Conservation (phyloP, 441 rosid genomes). For the Adansonia rubrostipa region DNA sequence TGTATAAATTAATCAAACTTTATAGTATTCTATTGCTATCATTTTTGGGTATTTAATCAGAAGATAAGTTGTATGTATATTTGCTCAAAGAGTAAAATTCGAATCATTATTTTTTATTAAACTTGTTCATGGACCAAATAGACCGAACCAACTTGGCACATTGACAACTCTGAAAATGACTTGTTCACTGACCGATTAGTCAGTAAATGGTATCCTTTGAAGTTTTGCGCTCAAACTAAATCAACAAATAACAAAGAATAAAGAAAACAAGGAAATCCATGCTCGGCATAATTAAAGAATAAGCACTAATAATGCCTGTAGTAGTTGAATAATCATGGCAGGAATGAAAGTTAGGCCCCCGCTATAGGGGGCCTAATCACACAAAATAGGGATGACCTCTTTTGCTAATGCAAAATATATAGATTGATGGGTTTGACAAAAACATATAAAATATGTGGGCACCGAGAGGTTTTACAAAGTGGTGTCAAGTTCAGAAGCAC, state of each 20-base stretch:
- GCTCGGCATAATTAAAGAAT: neutral
- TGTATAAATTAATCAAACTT: too few species aligned
- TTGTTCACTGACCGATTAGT: neutral
- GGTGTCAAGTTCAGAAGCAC: constrained; percentile 15
- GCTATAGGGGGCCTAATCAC: neutral
- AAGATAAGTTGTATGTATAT: too few species aligned
- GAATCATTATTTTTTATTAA: too few species aligned
- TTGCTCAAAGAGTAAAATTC: too few species aligned
- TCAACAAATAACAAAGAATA: neutral
- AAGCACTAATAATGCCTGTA: neutral
- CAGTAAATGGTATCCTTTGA: neutral
- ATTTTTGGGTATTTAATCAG: too few species aligned
- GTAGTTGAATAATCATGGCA: neutral
- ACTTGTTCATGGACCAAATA: too few species aligned
- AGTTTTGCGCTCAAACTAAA: neutral
- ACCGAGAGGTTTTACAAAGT: neutral
- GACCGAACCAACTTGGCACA: too few species aligned
- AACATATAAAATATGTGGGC: neutral
- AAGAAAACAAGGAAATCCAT: neutral
- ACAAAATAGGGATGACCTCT: neutral
- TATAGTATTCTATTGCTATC: too few species aligned
- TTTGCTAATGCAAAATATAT: neutral
- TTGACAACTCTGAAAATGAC: too few species aligned
- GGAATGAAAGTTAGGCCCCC: neutral
- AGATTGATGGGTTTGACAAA: neutral